Percentiles rank a stretch among this genome's conserved stretches.
Evolutionary conservation across 352 stramenopile species (phyloP).

Genomic region (Phytophthora tubulina): DNA sequence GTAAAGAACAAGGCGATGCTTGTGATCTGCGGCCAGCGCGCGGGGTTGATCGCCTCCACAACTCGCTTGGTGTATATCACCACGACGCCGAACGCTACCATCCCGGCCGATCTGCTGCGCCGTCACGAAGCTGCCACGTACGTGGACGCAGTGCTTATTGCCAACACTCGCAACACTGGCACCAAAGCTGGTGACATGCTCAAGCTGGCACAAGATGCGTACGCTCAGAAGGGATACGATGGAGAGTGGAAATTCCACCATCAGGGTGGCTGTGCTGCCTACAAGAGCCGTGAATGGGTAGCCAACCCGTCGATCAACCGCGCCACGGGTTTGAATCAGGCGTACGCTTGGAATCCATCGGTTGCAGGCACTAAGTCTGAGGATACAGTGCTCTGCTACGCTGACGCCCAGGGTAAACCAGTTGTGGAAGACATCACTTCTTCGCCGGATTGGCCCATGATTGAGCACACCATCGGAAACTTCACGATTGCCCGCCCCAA

Average conservation of each 20-base stretch:
- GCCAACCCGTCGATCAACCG: constrained; percentile 54
- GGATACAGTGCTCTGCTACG: constrained; percentile 67
- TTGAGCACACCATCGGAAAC: constrained; percentile 62
- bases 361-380: constrained; percentile 80
- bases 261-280: constrained; percentile 70
- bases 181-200: constrained; percentile 58
- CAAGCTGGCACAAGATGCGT: constrained; percentile 62
- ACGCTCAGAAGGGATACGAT: constrained; percentile 60
- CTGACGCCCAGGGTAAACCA: constrained; percentile 29
- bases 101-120: constrained; percentile 55
- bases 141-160: constrained; percentile 70
- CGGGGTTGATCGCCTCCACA: constrained; percentile 67
- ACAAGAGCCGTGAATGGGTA: constrained; percentile 81
- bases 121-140: constrained; percentile 77
- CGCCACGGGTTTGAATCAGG: constrained; percentile 57
- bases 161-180: constrained; percentile 45
- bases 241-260: constrained; percentile 77
- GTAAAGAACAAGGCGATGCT: constrained; percentile 83
- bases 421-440: constrained; percentile 69
- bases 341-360: constrained; percentile 80
- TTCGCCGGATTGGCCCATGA: constrained; percentile 59
- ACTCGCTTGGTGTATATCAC: constrained; percentile 79
- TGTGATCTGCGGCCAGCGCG: constrained; percentile 74
- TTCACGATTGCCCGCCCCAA: constrained; percentile 56
- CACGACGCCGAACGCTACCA: constrained; percentile 38